Conservation (phyloP, 2,329 filamentous ascomycete species). For the Juglanconis juglandina region DNA sequence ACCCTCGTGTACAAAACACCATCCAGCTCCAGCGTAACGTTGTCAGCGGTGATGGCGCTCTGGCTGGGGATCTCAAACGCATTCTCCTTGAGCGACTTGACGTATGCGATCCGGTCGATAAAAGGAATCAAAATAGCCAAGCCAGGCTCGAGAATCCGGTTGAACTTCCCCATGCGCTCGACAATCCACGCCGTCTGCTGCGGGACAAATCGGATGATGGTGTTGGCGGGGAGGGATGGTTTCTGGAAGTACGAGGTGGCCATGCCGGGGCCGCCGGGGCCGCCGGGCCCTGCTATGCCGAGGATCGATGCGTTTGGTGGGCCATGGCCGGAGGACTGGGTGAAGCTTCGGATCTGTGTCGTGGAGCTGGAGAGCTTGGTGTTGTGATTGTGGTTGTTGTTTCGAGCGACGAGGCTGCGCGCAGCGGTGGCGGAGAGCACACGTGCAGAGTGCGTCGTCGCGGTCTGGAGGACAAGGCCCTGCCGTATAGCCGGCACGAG, state of each 20-base stretch:
- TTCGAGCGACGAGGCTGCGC: not conserved
- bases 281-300: slow-evolving; percentile 28
- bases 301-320: slow-evolving; percentile 22
- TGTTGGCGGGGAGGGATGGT: slow-evolving; percentile 79
- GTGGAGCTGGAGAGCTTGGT: slow-evolving; percentile 2
- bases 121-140: slow-evolving; percentile 86
- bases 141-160: slow-evolving; percentile 87
- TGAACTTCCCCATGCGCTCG: slow-evolving; percentile 98
- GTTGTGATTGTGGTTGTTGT: not conserved
- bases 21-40: slow-evolving; percentile 93
- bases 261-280: slow-evolving; percentile 36
- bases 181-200: slow-evolving; percentile 99
- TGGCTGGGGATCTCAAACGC: slow-evolving; percentile 97
- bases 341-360: slow-evolving; percentile 11
- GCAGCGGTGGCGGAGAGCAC: slow-evolving; percentile 7
- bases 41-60: slow-evolving; percentile 97
- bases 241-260: slow-evolving; percentile 79
- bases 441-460: slow-evolving; percentile 5
- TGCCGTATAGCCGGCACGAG: slow-evolving; percentile 14
- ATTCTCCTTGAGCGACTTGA: slow-evolving; percentile 93
- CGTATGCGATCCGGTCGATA: slow-evolving; percentile 93
- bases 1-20: slow-evolving; percentile 94
- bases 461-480: slow-evolving; percentile 6
- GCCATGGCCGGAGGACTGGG: slow-evolving; percentile 18
- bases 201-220: slow-evolving; percentile 92